Base-by-base conservation (phyloP, 129 eudicot genomes). In the Logfia minima region DNA sequence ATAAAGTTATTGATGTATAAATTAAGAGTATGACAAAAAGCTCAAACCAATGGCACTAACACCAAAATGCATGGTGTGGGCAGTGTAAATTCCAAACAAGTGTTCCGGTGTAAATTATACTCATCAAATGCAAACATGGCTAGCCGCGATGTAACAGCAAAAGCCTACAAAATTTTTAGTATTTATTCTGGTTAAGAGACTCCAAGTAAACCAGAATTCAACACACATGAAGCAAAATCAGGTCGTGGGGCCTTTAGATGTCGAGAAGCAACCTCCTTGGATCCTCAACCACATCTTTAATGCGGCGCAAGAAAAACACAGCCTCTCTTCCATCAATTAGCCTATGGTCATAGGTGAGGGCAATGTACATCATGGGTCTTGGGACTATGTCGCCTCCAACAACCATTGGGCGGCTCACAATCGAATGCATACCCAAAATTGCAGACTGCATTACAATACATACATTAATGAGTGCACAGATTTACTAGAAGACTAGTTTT, bases 241-340 rank as follows among this genome's bases (percentile, higher is more conserved):
- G 66, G 65, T 28, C 23, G 35, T 31, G 64, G 1, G 24, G 39
- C 45, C 62, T 70, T 77, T 83, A 93, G 78, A 93, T 74, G 80
- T 93, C 97, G 10, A 91, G 88, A 23, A 90, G 90, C 83, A 90
- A 67, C 82, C 96, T 85, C 81, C 96, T 85, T 21, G 96, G 93
- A 83, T 94, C 98, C 77, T 94, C 97, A 8, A 94, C 97, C 35
- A 94, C 93, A 43, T 94, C 97, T 82, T 93, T 93, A 71, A 94
- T 91, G 41, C 96, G 93, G 63, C 97, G 84, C 71, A 94, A 74
- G 84, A 91, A 94, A 75, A 85, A 89, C 55, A 94, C 98, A 0
- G 98, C 98, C 93, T 94, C 98, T 94, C 98, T 94, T 68, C 98
- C 98, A 65, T 91, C 98, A 68, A 94, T 94, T 72, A 94, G 98